Percentiles rank a stretch among this genome's conserved stretches.
Conservation (phyloP, 768 basidiomycete species). For the Termitomyces sp. region DNA sequence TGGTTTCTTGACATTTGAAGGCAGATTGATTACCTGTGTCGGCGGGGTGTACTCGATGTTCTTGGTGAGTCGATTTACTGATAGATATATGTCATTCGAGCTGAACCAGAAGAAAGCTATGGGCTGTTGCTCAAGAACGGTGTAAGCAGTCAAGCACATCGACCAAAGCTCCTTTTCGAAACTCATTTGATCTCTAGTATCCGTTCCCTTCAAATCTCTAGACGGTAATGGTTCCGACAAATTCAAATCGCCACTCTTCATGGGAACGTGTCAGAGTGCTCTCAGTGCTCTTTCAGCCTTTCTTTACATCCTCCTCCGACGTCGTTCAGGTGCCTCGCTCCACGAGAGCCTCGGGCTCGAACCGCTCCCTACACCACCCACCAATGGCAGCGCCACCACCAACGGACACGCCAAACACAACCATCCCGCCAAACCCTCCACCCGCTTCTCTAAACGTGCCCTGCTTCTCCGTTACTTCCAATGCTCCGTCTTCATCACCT, state of each 20-base stretch:
- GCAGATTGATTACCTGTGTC: conserved; percentile 72
- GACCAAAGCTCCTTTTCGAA: not conserved
- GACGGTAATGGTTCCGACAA: conserved; percentile 59
- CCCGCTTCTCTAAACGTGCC: conserved; percentile 31
- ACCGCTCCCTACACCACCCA: conserved; percentile 21
- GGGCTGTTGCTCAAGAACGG: conserved; percentile 94
- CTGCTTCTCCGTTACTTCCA: conserved; percentile 77
- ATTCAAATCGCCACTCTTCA: conserved; percentile 82
- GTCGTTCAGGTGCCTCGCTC: conserved; percentile 48
- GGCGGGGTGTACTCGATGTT: conserved; percentile 93
- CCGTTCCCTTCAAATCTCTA: conserved; percentile 75
- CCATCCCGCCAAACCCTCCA: conserved; percentile 24
- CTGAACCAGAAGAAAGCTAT: conserved; percentile 42
- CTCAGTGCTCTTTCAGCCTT: conserved; percentile 74
- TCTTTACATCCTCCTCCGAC: conserved; percentile 64
- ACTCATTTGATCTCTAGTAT: conserved; percentile 43
- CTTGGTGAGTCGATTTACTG: conserved; percentile 46
- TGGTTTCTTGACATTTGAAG: not conserved
- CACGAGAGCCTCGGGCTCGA: conserved; percentile 59
- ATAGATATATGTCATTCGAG: not conserved
- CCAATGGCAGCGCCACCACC: conserved; percentile 13
- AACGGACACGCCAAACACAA: conserved; percentile 26
- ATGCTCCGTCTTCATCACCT: conserved; percentile 82
- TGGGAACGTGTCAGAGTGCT: conserved; percentile 81
- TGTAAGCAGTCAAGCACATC: conserved; percentile 39